Base-by-base conservation (phyloP, 805 yeast species). In the Wickerhamomyces ciferrii region DNA sequence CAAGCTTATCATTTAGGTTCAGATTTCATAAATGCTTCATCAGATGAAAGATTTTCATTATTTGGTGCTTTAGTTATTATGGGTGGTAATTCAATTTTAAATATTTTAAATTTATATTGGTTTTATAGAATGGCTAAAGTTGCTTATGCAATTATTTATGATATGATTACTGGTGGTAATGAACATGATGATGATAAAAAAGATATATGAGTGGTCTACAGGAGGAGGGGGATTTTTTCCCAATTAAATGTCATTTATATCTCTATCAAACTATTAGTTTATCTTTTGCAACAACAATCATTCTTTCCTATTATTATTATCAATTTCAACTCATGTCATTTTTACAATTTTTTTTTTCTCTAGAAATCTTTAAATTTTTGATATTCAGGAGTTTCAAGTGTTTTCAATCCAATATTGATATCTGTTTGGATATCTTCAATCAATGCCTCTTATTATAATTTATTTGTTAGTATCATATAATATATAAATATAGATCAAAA, bases 371-470 rank as follows among this genome's bases (percentile, higher is more conserved):
- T 62, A 47, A 58, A 69, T 44, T 50, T 49, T n/a, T 42, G 29
- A 53, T 80, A 80, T 19, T 56, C 75, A 2, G 70, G 70, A 17
- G 68, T 62, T 5, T 56, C 58, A 29, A 87, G 68, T 13, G 76
- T 70, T 29, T 70, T 68, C 34, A 68, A 49, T 0, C 97, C 92
- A 15, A 84, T 80, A 43, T 73, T 67, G 31, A 90, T 88, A 62
- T 94, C 99, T 20, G 74, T 69, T 47, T 87, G 75, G 38, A 94
- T 94, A 63, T 92, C 98, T 35, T 76, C 76, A 39, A 91, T 87
- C 53, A 94, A 69, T 1, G 92, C 96, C 51, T 94, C 96, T 54
- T 63, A 32, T 14, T 11, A n/a, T 5, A 17, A 20, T 10, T 10
- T 32, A 11, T 34, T 34, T 13, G 37, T 34, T 18, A 34, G 14